Conservation (phyloP, 305 asterid species). For the Ajuga reptans region DNA sequence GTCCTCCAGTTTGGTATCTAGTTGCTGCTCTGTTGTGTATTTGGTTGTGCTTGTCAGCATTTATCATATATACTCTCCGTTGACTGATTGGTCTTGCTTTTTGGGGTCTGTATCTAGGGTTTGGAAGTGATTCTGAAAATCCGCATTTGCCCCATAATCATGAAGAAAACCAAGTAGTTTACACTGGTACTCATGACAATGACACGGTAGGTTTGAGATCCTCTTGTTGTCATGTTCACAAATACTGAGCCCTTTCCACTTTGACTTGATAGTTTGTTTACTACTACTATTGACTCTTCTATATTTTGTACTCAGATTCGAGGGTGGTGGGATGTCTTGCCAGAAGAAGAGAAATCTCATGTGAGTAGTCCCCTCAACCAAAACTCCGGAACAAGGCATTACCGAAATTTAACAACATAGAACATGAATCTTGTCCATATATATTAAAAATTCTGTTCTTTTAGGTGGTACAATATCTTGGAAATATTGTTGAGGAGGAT, state of each 20-base stretch:
- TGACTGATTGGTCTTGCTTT: slow-evolving; percentile 15
- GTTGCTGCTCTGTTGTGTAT: slow-evolving; percentile 17
- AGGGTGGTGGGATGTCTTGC: slow-evolving; percentile 93
- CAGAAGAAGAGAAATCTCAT: slow-evolving; percentile 63
- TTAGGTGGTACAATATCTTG: slow-evolving; percentile 76
- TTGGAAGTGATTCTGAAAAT: slow-evolving; percentile 94
- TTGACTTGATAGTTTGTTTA: not conserved
- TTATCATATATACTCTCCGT: not conserved
- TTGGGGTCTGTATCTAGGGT: slow-evolving; percentile 42
- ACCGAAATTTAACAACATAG: not conserved
- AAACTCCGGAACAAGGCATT: not conserved
- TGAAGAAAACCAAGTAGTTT: slow-evolving; percentile 88
- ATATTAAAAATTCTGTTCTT: slow-evolving; percentile 6
- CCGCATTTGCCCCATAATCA: slow-evolving; percentile 96
- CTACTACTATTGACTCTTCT: not conserved
- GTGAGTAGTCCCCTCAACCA: slow-evolving; percentile 39
- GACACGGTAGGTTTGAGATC: slow-evolving; percentile 56
- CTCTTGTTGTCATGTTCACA: not conserved
- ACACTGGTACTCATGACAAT: slow-evolving; percentile 96
- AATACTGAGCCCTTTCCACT: not conserved
- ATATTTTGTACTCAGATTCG: slow-evolving; percentile 39
- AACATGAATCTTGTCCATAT: slow-evolving; percentile 17
- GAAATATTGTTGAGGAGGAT: slow-evolving; percentile 47
- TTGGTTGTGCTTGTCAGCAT: slow-evolving; percentile 18
- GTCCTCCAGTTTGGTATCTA: slow-evolving; percentile 89